Conservation (phyloP, 2,329 filamentous ascomycete genomes). For the Didymella pomorum region DNA sequence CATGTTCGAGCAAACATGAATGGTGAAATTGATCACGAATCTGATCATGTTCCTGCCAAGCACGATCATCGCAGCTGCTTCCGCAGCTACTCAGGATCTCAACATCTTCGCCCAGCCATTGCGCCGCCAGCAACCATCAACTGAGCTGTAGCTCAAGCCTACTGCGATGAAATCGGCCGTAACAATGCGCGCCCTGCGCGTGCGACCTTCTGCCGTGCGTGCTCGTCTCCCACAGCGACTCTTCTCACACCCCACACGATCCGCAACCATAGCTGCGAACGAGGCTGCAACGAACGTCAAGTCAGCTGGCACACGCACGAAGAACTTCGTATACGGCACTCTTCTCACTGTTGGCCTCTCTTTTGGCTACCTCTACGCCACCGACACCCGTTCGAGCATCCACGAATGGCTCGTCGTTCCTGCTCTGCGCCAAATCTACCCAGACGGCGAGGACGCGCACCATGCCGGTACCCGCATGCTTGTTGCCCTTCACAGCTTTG, state of each 20-base stretch:
- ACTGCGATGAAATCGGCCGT: conserved; percentile 38
- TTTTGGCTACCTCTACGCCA: conserved; percentile 60
- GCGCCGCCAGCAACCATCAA: conserved; percentile 26
- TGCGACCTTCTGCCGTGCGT: conserved; percentile 35
- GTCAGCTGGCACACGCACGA: conserved; percentile 55
- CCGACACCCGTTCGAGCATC: conserved; percentile 62
- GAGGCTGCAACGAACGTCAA: conserved; percentile 45
- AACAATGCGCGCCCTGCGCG: conserved; percentile 39
- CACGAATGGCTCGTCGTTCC: conserved; percentile 65
- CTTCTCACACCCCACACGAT: conserved; percentile 31
- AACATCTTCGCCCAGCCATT: conserved; percentile 11
- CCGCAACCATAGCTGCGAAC: conserved; percentile 39
- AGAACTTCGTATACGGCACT: conserved; percentile 63
- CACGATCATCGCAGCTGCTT: conserved; percentile 13
- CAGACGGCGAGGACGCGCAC: conserved; percentile 92
- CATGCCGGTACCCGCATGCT: conserved; percentile 76
- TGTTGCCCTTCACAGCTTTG: conserved; percentile 75
- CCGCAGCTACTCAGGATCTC: conserved; percentile 1
- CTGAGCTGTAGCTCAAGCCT: conserved; percentile 30
- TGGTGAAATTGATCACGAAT: neutral
- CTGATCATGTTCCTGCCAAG: conserved; percentile 7
- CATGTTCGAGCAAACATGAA: neutral
- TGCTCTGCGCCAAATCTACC: conserved; percentile 69
- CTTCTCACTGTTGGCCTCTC: conserved; percentile 59
- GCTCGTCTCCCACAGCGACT: conserved; percentile 26